Conservation (phyloP, 257 asterid genomes). For the Voacanga thouarsii region DNA sequence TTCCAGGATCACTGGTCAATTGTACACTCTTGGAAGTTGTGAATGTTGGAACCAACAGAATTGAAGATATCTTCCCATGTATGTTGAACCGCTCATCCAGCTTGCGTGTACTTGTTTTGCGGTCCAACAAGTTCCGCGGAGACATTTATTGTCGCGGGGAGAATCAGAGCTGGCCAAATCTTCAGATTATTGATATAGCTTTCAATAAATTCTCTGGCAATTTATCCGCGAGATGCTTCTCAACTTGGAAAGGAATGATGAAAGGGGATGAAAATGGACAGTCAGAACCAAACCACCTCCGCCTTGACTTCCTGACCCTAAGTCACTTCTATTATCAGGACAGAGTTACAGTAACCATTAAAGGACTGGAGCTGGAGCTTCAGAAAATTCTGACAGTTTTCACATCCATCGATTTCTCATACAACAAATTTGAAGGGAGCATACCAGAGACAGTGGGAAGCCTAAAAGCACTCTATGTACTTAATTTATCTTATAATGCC, state of each 20-base stretch:
- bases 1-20: slow-evolving; percentile 36
- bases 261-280: background rate
- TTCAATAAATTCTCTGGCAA: slow-evolving; percentile 28
- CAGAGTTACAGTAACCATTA: slow-evolving; percentile 42
- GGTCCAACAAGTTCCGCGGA: slow-evolving; percentile 26
- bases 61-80: slow-evolving; percentile 39
- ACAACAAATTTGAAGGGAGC: slow-evolving; percentile 41
- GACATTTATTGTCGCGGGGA: slow-evolving; percentile 20
- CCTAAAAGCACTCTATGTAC: slow-evolving; percentile 46
- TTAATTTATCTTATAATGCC: slow-evolving; percentile 51
- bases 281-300: slow-evolving; percentile 19
- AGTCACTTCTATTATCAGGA: slow-evolving; percentile 45
- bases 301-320: slow-evolving; percentile 16
- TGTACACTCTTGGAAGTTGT: slow-evolving; percentile 39
- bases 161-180: slow-evolving; percentile 17
- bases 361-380: slow-evolving; percentile 56
- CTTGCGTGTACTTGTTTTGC: slow-evolving; percentile 21
- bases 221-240: slow-evolving; percentile 12
- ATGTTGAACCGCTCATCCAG: background rate
- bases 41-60: slow-evolving; percentile 37
- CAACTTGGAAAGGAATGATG: slow-evolving; percentile 27
- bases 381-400: slow-evolving; percentile 44
- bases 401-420: slow-evolving; percentile 43
- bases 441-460: slow-evolving; percentile 45
- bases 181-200: slow-evolving; percentile 38